Evolutionary conservation across 768 basidiomycete genomes (phyloP).

Genomic region (Paxillus rubicundulus): DNA sequence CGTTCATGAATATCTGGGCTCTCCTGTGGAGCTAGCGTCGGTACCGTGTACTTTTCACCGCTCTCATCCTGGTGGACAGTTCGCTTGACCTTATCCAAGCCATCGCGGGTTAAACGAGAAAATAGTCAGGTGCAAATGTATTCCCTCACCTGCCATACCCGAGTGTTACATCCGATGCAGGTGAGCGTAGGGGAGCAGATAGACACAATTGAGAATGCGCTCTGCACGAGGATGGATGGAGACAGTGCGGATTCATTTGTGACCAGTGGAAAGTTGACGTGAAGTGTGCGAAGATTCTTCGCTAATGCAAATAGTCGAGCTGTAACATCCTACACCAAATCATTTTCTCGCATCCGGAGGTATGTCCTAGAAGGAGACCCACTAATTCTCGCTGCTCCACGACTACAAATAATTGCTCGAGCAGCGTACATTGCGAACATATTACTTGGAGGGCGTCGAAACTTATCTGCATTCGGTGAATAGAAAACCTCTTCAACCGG

Average conservation of each 20-base stretch:
- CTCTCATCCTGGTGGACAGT: conserved; percentile 35
- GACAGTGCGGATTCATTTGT: conserved; percentile 17
- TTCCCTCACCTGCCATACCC: conserved; percentile 62
- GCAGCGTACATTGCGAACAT: conserved; percentile 48
- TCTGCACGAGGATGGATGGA: conserved; percentile 22
- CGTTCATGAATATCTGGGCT: conserved; percentile 68
- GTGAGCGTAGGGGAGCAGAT: conserved; percentile 50
- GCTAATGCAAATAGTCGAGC: conserved; percentile 41
- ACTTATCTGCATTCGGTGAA: conserved; percentile 61
- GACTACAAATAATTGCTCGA: conserved; percentile 67
- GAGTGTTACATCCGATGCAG: conserved; percentile 67
- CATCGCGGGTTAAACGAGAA: conserved; percentile 2
- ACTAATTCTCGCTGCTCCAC: conserved; percentile 49
- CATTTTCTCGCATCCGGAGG: not conserved
- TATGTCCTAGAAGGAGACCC: not conserved
- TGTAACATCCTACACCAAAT: conserved; percentile 15
- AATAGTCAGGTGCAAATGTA: not conserved
- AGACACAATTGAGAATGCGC: conserved; percentile 45
- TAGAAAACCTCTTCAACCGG: conserved; percentile 54
- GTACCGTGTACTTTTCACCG: conserved; percentile 38
- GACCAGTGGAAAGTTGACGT: conserved; percentile 51
- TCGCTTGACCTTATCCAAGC: conserved; percentile 44
- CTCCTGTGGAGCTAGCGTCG: conserved; percentile 52
- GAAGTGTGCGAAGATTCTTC: conserved; percentile 50
- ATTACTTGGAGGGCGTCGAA: conserved; percentile 49